Percentiles rank a stretch among this genome's conserved stretches.
Conservation (phyloP, 1,284 basidiomycete species). For the Rhodofomes roseus region DNA sequence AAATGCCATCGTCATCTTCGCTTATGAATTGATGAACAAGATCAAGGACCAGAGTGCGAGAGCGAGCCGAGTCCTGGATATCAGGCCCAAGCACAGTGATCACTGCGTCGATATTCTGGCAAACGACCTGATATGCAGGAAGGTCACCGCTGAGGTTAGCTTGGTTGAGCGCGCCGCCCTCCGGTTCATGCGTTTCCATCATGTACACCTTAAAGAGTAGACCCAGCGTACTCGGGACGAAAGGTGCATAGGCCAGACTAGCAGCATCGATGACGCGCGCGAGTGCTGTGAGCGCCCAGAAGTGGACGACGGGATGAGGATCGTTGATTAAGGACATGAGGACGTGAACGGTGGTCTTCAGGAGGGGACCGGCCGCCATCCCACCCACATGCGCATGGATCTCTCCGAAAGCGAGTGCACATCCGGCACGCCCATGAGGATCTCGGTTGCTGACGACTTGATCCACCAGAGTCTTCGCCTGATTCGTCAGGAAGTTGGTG, state of each 20-base stretch:
- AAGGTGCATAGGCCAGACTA: conserved; percentile 88
- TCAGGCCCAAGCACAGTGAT: conserved; percentile 96
- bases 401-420: conserved; percentile 90
- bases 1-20: conserved; percentile 86
- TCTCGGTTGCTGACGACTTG: conserved; percentile 97
- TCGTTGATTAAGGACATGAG: conserved; percentile 95
- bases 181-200: conserved; percentile 89
- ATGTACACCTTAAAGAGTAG: conserved; percentile 91
- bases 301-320: conserved; percentile 96
- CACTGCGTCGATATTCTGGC: conserved; percentile 88
- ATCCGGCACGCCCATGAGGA: conserved; percentile 91
- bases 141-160: conserved; percentile 89
- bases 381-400: conserved; percentile 94
- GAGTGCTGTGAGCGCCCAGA: conserved; percentile 86
- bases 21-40: conserved; percentile 83
- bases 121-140: conserved; percentile 89
- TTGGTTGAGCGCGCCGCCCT: conserved; percentile 83
- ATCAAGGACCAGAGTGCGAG: conserved; percentile 78
- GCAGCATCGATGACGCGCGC: conserved; percentile 89
- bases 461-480: conserved; percentile 91
- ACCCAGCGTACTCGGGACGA: conserved; percentile 85
- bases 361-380: conserved; percentile 86
- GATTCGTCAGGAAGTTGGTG: conserved; percentile 80
- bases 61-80: conserved; percentile 84
- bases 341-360: conserved; percentile 96